phyloP scores from a whole-genome alignment of 2,329 filamentous ascomycete species.

The Penicillium olsonii region DNA sequence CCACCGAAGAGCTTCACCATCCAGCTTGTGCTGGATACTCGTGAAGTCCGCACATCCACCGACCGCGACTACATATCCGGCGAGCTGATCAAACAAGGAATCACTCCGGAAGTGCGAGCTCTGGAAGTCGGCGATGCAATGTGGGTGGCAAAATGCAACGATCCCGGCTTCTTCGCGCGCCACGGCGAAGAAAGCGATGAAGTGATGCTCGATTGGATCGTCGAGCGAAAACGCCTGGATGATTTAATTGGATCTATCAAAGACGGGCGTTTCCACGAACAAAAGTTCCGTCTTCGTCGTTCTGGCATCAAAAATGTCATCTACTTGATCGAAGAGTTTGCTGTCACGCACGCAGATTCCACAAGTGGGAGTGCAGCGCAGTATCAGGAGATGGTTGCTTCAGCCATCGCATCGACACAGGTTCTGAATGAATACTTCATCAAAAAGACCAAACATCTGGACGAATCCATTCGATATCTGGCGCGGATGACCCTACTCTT shows the following conservation, averaged over 20 bases:
- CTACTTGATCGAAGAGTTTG: constrained; percentile 75
- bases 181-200: constrained; percentile 63
- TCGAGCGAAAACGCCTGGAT: constrained; percentile 78
- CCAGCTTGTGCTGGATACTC: constrained; percentile 71
- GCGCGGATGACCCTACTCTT: constrained; percentile 70
- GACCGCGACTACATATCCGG: constrained; percentile 77
- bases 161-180: constrained; percentile 57
- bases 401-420: constrained; percentile 74
- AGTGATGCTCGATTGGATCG: constrained; percentile 75
- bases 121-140: constrained; percentile 74
- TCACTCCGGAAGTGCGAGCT: constrained; percentile 66
- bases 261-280: constrained; percentile 79
- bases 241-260: constrained; percentile 80
- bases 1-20: constrained; percentile 69
- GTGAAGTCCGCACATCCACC: constrained; percentile 71
- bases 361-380: constrained; percentile 45
- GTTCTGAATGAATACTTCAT: constrained; percentile 78
- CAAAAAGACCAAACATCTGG: constrained; percentile 72
- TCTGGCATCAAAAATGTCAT: constrained; percentile 75
- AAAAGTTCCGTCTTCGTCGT: constrained; percentile 75
- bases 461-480: constrained; percentile 76
- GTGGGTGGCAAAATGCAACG: constrained; percentile 74
- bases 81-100: constrained; percentile 66
- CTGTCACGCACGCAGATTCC: constrained; percentile 56
- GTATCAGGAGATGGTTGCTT: constrained; percentile 68